Base-by-base conservation (phyloP, 129 eudicot genomes). In the Lonicera japonica region DNA sequence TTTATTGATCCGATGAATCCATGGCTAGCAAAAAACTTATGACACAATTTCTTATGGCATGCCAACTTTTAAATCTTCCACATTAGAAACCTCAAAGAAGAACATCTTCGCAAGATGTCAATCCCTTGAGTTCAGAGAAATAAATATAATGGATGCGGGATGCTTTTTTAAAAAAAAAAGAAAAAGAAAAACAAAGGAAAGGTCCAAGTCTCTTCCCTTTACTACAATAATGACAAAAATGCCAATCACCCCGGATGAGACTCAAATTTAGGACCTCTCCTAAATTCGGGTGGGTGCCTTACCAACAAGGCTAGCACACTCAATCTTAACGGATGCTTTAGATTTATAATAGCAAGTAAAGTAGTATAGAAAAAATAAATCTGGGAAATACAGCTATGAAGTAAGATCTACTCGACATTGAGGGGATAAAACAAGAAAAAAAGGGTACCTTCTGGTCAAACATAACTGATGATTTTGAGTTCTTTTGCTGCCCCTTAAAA, bases 371-470 rank as follows among this genome's bases (percentile, higher is more conserved):
- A 23, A 66, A 24, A 25, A 40, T 52, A n/a, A 41, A n/a, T 15
- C 12, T 14, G 10, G 2, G 19, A 18, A 53, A 21, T 24, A 19
- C 21, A 50, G 55, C 48, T 41, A 64, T 19, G 1, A 55, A 34
- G 13, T 39, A 52, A 23, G 38, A 56, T 36, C 19, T 21, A 15
- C 36, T 29, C 6, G 36, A 29, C 36, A 29, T 1, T 29, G 36
- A 29, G 36, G 36, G 36, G 6, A 29, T 6, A 29, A 0, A 6
- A n/a, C 41, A 22, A 59, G 70, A 50, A 25, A 22, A 64, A 60
- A 57, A 24, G 20, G 23, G 58, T 74, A 89, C 97, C 86, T 79
- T 75, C 11, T 59, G 71, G 29, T 83, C 84, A 71, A 79, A 55
- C 21, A 48, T 25, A 7, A 63, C 54, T n/a, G 82, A 21, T 22